Conservation (phyloP, 2,329 filamentous ascomycete species). For the Microsporum ferrugineum region DNA sequence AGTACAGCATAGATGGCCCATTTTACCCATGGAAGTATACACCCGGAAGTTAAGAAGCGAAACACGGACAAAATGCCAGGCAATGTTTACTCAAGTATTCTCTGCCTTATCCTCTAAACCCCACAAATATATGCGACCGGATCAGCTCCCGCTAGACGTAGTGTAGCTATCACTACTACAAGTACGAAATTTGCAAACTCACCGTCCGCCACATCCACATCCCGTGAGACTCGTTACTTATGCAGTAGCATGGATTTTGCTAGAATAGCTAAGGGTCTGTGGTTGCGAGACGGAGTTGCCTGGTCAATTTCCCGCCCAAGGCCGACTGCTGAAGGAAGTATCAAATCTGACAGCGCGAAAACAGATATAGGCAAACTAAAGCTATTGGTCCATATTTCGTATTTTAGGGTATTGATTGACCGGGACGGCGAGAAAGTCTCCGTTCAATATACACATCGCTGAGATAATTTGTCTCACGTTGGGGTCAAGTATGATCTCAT, state of each 20-base stretch:
- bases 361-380: background rate
- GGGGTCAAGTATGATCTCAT: background rate
- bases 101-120: background rate
- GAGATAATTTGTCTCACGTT: background rate
- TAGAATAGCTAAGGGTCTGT: background rate
- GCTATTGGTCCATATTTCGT: background rate
- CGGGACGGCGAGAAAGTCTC: background rate
- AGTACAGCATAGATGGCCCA: background rate
- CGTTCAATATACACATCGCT: background rate
- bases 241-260: background rate
- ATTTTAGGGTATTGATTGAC: background rate
- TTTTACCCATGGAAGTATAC: background rate
- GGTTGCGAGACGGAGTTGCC: background rate
- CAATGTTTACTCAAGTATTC: background rate
- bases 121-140: background rate
- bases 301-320: background rate
- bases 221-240: background rate
- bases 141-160: background rate
- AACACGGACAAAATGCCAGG: background rate
- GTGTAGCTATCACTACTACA: background rate
- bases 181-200: background rate
- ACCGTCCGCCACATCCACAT: background rate
- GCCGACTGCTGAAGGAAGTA: background rate
- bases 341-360: background rate
- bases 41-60: constrained; percentile 3